phyloP scores from a whole-genome alignment of 2,329 filamentous ascomycete genomes.

The Monilinia fructigena region DNA sequence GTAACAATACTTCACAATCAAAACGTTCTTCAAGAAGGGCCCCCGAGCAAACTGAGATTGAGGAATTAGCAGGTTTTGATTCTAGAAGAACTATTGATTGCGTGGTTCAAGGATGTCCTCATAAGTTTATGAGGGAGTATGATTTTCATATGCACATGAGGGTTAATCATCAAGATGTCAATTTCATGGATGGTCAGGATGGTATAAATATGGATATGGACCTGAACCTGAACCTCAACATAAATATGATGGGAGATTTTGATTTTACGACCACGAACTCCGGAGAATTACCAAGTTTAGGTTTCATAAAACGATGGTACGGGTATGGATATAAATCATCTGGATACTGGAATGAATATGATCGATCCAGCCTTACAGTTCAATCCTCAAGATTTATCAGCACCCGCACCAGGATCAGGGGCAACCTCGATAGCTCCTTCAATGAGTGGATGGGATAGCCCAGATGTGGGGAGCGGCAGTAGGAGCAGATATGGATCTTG shows the following conservation, averaged over 20 bases:
- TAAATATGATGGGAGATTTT: slow-evolving; percentile 1
- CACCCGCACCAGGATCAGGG: neutral
- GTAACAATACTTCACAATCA: slow-evolving; percentile 11
- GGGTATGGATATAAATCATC: neutral
- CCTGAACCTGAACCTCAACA: slow-evolving; percentile 2
- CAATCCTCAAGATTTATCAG: neutral
- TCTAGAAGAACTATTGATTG: slow-evolving; percentile 50
- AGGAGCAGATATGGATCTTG: slow-evolving; percentile 27
- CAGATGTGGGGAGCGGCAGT: slow-evolving; percentile 1
- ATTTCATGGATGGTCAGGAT: slow-evolving; percentile 3
- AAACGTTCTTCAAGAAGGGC: slow-evolving; percentile 3
- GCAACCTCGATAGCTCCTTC: slow-evolving; percentile 7
- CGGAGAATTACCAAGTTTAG: slow-evolving; percentile 11
- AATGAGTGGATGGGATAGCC: neutral
- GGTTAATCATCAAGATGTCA: slow-evolving; percentile 42
- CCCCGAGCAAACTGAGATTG: slow-evolving; percentile 38
- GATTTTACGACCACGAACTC: neutral
- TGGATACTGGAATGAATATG: slow-evolving; percentile 10
- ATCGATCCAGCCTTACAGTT: slow-evolving; percentile 21
- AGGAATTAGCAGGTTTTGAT: slow-evolving; percentile 55
- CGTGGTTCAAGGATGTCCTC: slow-evolving; percentile 49
- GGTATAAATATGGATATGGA: neutral
- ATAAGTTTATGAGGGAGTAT: slow-evolving; percentile 56
- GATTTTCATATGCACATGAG: slow-evolving; percentile 58
- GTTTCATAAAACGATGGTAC: slow-evolving; percentile 10